phyloP scores from a whole-genome alignment of 208 protist species.

The Leishmania lainsoni region DNA sequence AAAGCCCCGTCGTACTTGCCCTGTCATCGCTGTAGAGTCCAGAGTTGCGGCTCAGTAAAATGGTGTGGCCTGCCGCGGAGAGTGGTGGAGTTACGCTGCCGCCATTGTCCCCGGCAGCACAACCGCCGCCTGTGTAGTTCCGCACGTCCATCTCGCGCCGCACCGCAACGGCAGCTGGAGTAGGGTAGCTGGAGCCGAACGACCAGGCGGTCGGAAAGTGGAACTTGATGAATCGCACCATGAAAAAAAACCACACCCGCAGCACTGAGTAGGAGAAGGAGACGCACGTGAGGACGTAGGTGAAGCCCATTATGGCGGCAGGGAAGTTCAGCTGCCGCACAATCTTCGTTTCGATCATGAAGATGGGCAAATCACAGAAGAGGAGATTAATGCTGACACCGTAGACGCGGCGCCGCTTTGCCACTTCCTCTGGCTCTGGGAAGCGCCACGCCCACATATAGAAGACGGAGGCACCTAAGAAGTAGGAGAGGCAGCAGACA shows the following conservation, averaged over 20 bases:
- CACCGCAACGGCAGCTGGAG: neutral
- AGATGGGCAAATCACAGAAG: conserved; percentile 84
- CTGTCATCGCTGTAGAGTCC: conserved; percentile 12
- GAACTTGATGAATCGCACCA: conserved; percentile 84
- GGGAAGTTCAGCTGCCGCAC: conserved; percentile 68
- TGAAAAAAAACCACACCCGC: conserved; percentile 84
- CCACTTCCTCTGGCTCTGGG: conserved; percentile 85
- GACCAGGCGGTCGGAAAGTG: conserved; percentile 23
- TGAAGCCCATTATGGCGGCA: conserved; percentile 62
- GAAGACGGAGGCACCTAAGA: conserved; percentile 74
- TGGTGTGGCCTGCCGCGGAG: conserved; percentile 14
- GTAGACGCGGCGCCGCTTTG: conserved; percentile 81
- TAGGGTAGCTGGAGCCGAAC: conserved; percentile 18
- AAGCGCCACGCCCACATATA: conserved; percentile 93
- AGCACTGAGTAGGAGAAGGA: conserved; percentile 75
- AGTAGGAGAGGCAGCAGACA: conserved; percentile 66
- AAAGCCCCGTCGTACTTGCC: conserved; percentile 3
- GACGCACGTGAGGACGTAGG: conserved; percentile 74
- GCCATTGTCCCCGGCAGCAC: conserved; percentile 4
- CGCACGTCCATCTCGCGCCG: conserved; percentile 14
- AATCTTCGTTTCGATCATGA: conserved; percentile 77
- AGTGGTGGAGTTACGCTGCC: conserved; percentile 2
- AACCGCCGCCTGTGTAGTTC: conserved; percentile 13
- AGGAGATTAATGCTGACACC: conserved; percentile 74
- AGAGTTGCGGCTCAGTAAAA: conserved; percentile 22